A percentile compares a stretch with the other conserved stretches of the same genome.
Conservation (phyloP, 805 yeast species). For the Ogataea wickerhamii region DNA sequence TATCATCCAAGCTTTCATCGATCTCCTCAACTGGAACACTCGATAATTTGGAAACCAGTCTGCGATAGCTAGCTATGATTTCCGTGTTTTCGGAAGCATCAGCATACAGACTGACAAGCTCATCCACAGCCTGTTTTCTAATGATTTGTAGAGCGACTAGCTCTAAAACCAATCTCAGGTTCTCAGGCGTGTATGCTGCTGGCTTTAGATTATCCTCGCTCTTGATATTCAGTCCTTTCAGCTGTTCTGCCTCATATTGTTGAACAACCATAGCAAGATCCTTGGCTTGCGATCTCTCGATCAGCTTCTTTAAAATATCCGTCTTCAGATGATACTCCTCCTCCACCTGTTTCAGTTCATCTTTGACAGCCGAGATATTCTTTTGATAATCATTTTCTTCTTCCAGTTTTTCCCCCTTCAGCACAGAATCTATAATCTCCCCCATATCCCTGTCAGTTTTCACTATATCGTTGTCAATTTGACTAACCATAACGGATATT, state of each 20-base stretch:
- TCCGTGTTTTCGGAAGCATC: constrained; percentile 43
- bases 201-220: constrained; percentile 20
- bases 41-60: constrained; percentile 65
- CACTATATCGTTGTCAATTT: constrained; percentile 32
- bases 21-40: constrained; percentile 65
- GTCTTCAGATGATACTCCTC: constrained; percentile 20
- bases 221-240: constrained; percentile 14
- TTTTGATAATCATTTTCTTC: constrained; percentile 27
- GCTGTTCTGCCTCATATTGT: constrained; percentile 30
- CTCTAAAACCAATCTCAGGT: constrained; percentile 33
- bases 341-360: constrained; percentile 16
- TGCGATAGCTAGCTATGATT: constrained; percentile 63
- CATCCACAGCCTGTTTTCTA: constrained; percentile 52
- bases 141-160: constrained; percentile 52
- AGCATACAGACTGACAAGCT: constrained; percentile 34
- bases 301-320: constrained; percentile 21
- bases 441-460: constrained; percentile 30
- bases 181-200: constrained; percentile 22
- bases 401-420: constrained; percentile 12
- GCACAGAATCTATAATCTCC: constrained; percentile 34
- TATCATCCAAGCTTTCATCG: constrained; percentile 62
- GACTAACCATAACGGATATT: constrained; percentile 23
- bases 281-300: constrained; percentile 43
- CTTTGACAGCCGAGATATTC: constrained; percentile 10
- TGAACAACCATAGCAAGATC: constrained; percentile 43